A percentile compares a stretch with the other conserved stretches of the same genome.
phyloP scores from a whole-genome alignment of 805 yeast species.

The Wickerhamiella azyma region DNA sequence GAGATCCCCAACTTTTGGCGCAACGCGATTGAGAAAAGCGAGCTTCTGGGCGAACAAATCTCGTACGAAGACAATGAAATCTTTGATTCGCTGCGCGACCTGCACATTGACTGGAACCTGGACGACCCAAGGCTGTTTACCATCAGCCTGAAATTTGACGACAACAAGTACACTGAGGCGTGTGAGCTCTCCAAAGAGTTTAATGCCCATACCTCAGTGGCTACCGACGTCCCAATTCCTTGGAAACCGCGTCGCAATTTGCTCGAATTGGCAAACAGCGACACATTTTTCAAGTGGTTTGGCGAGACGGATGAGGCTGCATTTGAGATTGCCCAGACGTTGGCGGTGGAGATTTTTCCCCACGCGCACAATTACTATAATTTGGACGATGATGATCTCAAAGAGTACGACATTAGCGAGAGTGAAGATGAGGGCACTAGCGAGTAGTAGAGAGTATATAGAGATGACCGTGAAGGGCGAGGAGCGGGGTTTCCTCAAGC shows the following conservation, averaged over 20 bases:
- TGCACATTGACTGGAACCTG: conserved; percentile 38
- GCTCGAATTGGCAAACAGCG: conserved; percentile 29
- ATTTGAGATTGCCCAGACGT: conserved; percentile 56
- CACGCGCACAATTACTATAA: conserved; percentile 61
- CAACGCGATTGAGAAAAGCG: conserved; percentile 67
- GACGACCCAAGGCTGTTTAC: conserved; percentile 42
- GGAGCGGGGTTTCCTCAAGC: too few species aligned
- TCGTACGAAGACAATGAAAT: conserved; percentile 64
- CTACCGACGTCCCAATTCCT: conserved; percentile 34
- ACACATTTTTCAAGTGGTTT: conserved; percentile 77
- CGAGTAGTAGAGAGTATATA: background rate
- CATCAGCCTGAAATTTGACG: conserved; percentile 46
- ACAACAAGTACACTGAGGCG: conserved; percentile 36
- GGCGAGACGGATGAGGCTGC: conserved; percentile 67
- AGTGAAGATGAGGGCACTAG: conserved; percentile 10
- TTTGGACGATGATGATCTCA: conserved; percentile 11
- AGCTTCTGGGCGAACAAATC: conserved; percentile 60
- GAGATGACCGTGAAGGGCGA: too few species aligned
- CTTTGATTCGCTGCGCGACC: conserved; percentile 50
- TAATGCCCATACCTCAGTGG: conserved; percentile 27
- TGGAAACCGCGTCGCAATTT: conserved; percentile 70
- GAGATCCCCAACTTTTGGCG: conserved; percentile 76
- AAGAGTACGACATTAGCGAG: conserved; percentile 12
- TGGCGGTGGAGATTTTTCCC: conserved; percentile 72
- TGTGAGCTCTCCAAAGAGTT: conserved; percentile 53